phyloP scores from a whole-genome alignment of 2,329 filamentous ascomycete species.

The Colletotrichum lindemuthianum region DNA sequence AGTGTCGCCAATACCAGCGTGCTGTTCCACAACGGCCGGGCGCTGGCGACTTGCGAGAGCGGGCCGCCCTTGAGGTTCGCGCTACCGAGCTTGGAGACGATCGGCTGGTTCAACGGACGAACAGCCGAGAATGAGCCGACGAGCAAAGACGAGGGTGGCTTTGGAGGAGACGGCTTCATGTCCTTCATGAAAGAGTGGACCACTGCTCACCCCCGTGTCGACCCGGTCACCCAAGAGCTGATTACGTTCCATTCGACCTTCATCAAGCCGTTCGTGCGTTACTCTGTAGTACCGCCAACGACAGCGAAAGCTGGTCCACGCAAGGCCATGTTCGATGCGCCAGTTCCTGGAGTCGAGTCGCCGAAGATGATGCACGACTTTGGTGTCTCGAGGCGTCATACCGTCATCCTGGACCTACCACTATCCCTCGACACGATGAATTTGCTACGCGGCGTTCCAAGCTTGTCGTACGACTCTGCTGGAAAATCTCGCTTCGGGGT shows the following conservation, averaged over 20 bases:
- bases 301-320: neutral
- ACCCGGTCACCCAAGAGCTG: slow-evolving; percentile 71
- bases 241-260: slow-evolving; percentile 76
- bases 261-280: slow-evolving; percentile 72
- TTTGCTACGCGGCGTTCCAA: slow-evolving; percentile 62
- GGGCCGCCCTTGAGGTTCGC: slow-evolving; percentile 74
- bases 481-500: slow-evolving; percentile 72
- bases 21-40: slow-evolving; percentile 74
- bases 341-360: slow-evolving; percentile 68
- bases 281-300: slow-evolving; percentile 57
- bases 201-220: slow-evolving; percentile 75
- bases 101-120: slow-evolving; percentile 76
- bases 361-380: slow-evolving; percentile 84
- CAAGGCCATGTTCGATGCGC: slow-evolving; percentile 56
- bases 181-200: slow-evolving; percentile 77
- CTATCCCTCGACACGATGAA: slow-evolving; percentile 73
- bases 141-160: slow-evolving; percentile 45
- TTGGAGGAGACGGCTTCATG: slow-evolving; percentile 65
- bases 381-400: slow-evolving; percentile 70
- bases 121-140: slow-evolving; percentile 60
- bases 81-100: slow-evolving; percentile 71
- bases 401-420: slow-evolving; percentile 76
- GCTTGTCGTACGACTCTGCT: slow-evolving; percentile 68
- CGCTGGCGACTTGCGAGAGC: slow-evolving; percentile 76
- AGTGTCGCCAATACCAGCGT: slow-evolving; percentile 77